Percentiles rank a stretch among this genome's conserved stretches.
Conservation (phyloP, 371 early-diverging fungal species). For the Dichotomocladium elegans region DNA sequence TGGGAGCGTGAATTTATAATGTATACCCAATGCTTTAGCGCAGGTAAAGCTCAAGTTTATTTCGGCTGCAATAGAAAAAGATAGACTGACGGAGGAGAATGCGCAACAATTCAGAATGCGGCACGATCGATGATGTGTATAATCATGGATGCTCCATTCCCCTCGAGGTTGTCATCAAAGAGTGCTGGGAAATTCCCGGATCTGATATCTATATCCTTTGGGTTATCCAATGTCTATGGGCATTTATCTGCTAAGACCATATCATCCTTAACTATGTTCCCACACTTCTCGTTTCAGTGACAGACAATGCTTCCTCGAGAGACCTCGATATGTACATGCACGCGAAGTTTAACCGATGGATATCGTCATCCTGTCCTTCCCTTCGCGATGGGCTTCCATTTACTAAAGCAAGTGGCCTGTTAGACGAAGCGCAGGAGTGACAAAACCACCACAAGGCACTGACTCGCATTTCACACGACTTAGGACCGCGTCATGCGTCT, state of each 20-base stretch:
- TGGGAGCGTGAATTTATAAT: conserved; percentile 12
- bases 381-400: conserved; percentile 3
- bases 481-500: conserved; percentile 23
- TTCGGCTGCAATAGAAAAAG: no score
- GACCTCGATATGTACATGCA: conserved; percentile 14
- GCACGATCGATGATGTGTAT: conserved; percentile 9
- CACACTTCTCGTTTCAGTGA: conserved; percentile 11
- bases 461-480: not conserved
- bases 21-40: not conserved
- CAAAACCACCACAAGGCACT: not conserved
- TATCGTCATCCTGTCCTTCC: conserved; percentile 4
- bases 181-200: conserved; percentile 7
- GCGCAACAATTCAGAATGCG: conserved; percentile 1
- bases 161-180: conserved; percentile 9
- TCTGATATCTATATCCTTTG: conserved; percentile 13
- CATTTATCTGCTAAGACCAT: not conserved
- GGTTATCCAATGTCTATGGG: no score
- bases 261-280: conserved; percentile 3
- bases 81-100: no score
- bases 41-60: no score
- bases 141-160: conserved; percentile 2
- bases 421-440: not conserved
- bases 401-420: conserved; percentile 11
- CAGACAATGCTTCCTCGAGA: conserved; percentile 1
- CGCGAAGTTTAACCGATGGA: conserved; percentile 14